Evolutionary conservation across 148 eudicot genomes (phyloP).

Genomic region (Rhododendron kiyosumense): DNA sequence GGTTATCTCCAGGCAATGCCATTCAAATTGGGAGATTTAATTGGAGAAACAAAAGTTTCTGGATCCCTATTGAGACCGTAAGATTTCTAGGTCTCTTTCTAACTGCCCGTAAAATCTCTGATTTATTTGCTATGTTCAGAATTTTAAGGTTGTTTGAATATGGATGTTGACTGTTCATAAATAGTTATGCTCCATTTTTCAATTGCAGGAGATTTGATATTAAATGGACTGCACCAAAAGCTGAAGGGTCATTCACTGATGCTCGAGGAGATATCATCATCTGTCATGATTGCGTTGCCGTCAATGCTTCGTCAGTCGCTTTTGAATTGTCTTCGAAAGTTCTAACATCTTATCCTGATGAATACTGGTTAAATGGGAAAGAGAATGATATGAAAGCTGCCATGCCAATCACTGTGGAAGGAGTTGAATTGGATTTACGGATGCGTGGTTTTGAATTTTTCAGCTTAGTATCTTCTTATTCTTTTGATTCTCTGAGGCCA

Average conservation of each 20-base stretch:
- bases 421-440: constrained; percentile 88
- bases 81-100: constrained; percentile 22
- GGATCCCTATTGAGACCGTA: constrained; percentile 93
- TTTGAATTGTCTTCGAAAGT: constrained; percentile 77
- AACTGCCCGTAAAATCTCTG: background rate
- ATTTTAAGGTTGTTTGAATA: background rate
- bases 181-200: constrained; percentile 5
- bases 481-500: constrained; percentile 86
- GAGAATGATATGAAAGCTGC: constrained; percentile 36
- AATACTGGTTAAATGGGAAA: constrained; percentile 35
- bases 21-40: constrained; percentile 70
- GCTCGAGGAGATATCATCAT: constrained; percentile 99
- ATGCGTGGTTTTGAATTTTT: constrained; percentile 97
- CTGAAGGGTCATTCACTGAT: constrained; percentile 92
- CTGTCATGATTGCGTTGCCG: constrained; percentile 67
- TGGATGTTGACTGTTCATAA: background rate
- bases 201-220: constrained; percentile 87
- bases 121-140: constrained; percentile 6
- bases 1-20: constrained; percentile 65
- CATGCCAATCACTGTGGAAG: constrained; percentile 63
- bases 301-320: constrained; percentile 86
- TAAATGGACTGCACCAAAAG: constrained; percentile 97
- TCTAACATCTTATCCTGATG: constrained; percentile 62
- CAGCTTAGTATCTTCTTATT: constrained; percentile 69
- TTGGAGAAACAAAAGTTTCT: constrained; percentile 94